Percentiles rank a stretch among this genome's conserved stretches.
These are phyloP conservation scores for Gyromitra esculenta DNA, from an alignment of 2,329 filamentous ascomycete genomes.

Conservation along the genomic window DNA sequence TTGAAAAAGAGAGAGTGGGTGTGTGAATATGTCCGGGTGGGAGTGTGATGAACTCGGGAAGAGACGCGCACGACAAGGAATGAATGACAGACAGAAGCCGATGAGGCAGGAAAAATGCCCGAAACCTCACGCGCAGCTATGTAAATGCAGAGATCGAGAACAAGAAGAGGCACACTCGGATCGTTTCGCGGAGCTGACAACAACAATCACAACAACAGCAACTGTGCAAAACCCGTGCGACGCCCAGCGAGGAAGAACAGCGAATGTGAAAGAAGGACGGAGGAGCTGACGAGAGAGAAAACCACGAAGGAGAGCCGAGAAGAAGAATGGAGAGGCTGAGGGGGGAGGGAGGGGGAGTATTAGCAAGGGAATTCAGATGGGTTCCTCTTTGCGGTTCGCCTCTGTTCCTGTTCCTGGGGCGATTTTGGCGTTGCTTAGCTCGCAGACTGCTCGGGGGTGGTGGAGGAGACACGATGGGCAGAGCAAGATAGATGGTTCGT, in stretches of 20 bases:
- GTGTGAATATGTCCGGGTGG: constrained; percentile 38
- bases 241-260: constrained; percentile 45
- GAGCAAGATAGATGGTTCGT: constrained; percentile 41
- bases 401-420: constrained; percentile 36
- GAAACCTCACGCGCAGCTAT: constrained; percentile 31
- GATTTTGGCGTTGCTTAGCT: constrained; percentile 42
- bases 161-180: constrained; percentile 33
- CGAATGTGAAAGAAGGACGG: constrained; percentile 37
- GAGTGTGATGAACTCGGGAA: constrained; percentile 36
- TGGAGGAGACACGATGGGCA: constrained; percentile 38
- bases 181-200: constrained; percentile 29
- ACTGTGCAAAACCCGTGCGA: constrained; percentile 45
- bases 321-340: constrained; percentile 39
- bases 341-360: constrained; percentile 6
- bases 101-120: constrained; percentile 28
- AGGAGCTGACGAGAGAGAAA: constrained; percentile 38
- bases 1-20: constrained; percentile 30
- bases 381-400: constrained; percentile 36
- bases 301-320: constrained; percentile 33
- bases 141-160: constrained; percentile 15
- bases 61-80: constrained; percentile 48
- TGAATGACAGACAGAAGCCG: constrained; percentile 17
- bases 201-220: constrained; percentile 38
- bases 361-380: constrained; percentile 28
- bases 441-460: constrained; percentile 37